Percentiles rank a stretch among this genome's conserved stretches.
phyloP scores from a whole-genome alignment of 352 stramenopile species.

The Phytophthora crassamura region DNA sequence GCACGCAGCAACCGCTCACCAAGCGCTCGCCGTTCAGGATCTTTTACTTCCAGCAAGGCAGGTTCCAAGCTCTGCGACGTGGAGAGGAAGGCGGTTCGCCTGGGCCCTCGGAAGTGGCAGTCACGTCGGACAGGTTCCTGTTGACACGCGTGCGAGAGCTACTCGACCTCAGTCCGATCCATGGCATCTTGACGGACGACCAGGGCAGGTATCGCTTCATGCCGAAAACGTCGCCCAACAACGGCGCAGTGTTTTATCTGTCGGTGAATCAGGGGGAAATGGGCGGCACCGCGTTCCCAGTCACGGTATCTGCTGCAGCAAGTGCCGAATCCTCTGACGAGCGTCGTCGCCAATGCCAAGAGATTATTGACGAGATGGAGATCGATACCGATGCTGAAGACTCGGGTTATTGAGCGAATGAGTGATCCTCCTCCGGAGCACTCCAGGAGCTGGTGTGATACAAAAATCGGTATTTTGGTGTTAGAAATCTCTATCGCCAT shows the following conservation, averaged over 20 bases:
- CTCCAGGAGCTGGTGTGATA: constrained; percentile 4
- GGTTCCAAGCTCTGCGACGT: constrained; percentile 39
- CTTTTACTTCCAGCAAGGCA: constrained; percentile 46
- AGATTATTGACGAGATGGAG: constrained; percentile 50
- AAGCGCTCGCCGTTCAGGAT: constrained; percentile 59
- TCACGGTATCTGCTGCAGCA: constrained; percentile 31
- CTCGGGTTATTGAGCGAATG: constrained; percentile 15
- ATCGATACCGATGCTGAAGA: constrained; percentile 16
- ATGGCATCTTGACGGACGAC: constrained; percentile 55
- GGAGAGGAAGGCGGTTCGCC: constrained; percentile 23
- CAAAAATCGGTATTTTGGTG: constrained; percentile 28
- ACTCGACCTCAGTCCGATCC: constrained; percentile 60
- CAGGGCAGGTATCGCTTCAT: constrained; percentile 58
- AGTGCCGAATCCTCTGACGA: constrained; percentile 14
- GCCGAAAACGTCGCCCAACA: background rate
- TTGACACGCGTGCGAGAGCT: constrained; percentile 52
- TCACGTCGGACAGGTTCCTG: constrained; percentile 38
- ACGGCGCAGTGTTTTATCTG: constrained; percentile 37
- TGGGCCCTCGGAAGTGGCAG: constrained; percentile 12
- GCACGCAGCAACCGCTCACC: constrained; percentile 59
- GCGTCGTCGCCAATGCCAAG: constrained; percentile 29
- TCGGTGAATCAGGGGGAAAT: constrained; percentile 27
- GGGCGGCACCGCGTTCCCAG: constrained; percentile 17
- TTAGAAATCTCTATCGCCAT: constrained; percentile 29
- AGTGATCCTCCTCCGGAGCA: background rate